Evolutionary conservation across 371 early-diverging fungal species (phyloP), one percentile per base, ranked within the genome.

Genomic region (Apophysomyces sp.): DNA sequence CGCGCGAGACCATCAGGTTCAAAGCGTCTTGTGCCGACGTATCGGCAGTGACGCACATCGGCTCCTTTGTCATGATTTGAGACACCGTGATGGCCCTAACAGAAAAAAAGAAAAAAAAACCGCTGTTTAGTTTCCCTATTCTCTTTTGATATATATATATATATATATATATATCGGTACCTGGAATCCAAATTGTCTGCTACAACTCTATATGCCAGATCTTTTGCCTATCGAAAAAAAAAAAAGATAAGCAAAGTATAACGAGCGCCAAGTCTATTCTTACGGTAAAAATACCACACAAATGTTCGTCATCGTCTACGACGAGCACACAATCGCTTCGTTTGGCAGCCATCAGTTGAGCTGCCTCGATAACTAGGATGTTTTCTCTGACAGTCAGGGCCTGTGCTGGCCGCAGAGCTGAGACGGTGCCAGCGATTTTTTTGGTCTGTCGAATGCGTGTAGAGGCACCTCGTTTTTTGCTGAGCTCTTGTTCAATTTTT

Each of bases 341-440:
- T 81, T 95, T 97, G 36, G 98, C 98, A 36, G 99, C 97, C 99
- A 98, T 98, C 55, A 96, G 82, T 79, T 95, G 97, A 28, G 98
- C 93, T 0, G 96, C 99, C 69, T 97, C 96, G 52, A 92, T 89
- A 52, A 97, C 94, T 39, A 92, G 78, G 53, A 94, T 89, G 27
- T 86, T 88, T 61, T 97, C 94, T 54, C 89, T 85, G 36, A 96
- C 92, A n/a, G 96, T 97, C 66, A 98, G 78, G 16, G 98, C 96
- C 32, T 91, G 89, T 1, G 92, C 86, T 28, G 92, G 97, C 29
- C 91, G 86, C 41, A 98, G 84, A n/a, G 96, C 90, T 16, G 95
- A 90, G 27, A 98, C 98, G 0, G 98, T 96, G 39, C 95, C 92
- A 29, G 89, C 79, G 44, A 84, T 83, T n/a, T 78, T 76, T 53